A percentile compares a stretch with the other conserved stretches of the same genome.
These are phyloP conservation scores for Antitrichia curtipendula DNA, from an alignment of 225 moss, liverwort and hornwort species.

Conservation along the genomic window DNA sequence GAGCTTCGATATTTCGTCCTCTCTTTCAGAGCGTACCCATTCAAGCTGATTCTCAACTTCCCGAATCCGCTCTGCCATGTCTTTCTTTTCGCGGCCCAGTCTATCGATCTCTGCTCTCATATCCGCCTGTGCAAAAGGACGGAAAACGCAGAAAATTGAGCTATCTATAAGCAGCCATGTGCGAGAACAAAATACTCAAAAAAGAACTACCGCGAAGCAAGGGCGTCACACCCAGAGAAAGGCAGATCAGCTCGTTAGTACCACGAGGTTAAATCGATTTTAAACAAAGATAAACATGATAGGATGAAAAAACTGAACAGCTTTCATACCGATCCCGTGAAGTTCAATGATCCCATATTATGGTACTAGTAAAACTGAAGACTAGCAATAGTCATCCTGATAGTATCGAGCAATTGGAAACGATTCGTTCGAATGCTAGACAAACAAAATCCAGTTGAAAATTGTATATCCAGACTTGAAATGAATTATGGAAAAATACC, in stretches of 20 bases:
- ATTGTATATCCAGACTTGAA: neutral
- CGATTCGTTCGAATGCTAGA: neutral
- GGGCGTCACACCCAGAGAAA: neutral
- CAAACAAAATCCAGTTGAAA: neutral
- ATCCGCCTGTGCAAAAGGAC: constrained; percentile 47
- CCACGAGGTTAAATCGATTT: neutral
- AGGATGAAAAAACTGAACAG: neutral
- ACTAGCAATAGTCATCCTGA: neutral
- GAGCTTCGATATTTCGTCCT: constrained; percentile 90
- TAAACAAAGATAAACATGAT: neutral
- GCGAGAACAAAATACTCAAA: neutral
- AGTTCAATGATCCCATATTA: neutral
- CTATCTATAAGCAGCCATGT: neutral
- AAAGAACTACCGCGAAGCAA: neutral
- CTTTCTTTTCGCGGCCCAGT: constrained; percentile 89
- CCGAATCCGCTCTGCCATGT: constrained; percentile 77
- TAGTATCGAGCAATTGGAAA: neutral
- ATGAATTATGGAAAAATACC: constrained; percentile 32
- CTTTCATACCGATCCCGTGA: neutral
- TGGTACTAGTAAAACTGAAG: neutral
- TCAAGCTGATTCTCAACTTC: constrained; percentile 98
- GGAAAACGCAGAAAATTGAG: neutral
- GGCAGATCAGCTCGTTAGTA: neutral
- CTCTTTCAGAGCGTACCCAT: constrained; percentile 94
- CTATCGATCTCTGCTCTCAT: constrained; percentile 77